Conservation (phyloP, 108 stramenopile species). For the Pseudonitzschia pungens region DNA sequence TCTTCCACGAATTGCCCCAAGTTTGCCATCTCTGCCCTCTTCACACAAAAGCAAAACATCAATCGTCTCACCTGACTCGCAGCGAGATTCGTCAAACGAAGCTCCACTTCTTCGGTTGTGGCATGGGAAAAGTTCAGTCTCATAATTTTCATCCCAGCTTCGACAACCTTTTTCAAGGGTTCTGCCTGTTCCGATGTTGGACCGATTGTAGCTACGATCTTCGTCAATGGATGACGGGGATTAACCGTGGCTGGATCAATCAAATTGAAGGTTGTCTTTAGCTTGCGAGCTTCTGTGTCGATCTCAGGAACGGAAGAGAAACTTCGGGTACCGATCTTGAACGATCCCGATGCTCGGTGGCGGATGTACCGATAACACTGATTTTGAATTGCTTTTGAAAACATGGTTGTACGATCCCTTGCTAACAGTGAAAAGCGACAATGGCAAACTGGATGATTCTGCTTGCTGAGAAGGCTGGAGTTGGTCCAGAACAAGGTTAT, state of each 20-base stretch:
- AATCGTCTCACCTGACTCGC: slow-evolving; percentile 44
- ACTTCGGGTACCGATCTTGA: background rate
- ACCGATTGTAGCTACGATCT: slow-evolving; percentile 95
- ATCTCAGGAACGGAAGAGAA: background rate
- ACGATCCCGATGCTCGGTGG: background rate
- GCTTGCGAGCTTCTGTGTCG: slow-evolving; percentile 3
- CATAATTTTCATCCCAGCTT: slow-evolving; percentile 90
- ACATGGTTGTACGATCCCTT: background rate
- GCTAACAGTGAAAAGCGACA: background rate
- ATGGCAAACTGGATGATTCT: background rate
- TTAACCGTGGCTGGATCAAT: slow-evolving; percentile 34
- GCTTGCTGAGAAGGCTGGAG: background rate
- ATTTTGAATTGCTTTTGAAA: background rate
- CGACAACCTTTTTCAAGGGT: slow-evolving; percentile 70
- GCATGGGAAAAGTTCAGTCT: slow-evolving; percentile 96
- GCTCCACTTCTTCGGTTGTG: slow-evolving; percentile 91
- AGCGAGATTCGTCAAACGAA: slow-evolving; percentile 83
- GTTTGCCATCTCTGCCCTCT: background rate
- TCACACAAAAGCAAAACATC: background rate
- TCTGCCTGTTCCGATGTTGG: slow-evolving; percentile 89
- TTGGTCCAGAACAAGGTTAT: background rate
- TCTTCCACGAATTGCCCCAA: background rate
- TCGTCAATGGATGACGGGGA: slow-evolving; percentile 68
- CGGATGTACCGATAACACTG: background rate
- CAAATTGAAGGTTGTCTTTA: slow-evolving; percentile 44